Evolutionary conservation across 805 yeast species (phyloP), one percentile per base, ranked within the genome.

Genomic region (Sugiyamaella boreocaroliniensis): DNA sequence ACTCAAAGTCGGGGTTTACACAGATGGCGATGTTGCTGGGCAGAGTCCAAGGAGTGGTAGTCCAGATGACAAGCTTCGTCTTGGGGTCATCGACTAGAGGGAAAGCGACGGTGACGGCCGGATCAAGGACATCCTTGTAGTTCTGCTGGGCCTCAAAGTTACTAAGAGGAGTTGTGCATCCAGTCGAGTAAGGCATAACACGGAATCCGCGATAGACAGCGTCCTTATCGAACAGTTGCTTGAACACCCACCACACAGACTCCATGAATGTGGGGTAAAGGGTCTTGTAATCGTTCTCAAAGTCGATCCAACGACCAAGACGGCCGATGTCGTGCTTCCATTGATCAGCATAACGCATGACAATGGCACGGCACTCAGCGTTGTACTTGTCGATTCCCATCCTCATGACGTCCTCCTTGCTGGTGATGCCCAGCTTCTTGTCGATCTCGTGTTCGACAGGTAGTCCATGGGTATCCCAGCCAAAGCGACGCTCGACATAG

Each of bases 391-490:
- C 97, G 63, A 93, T 85, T 63, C 99, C 99, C 83, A 87, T 79
- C 51, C 80, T 80, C 85, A 89, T 81, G 54, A 93, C 99, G 67
- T 93, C 99, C 50, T 86, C 92, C 71, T 90, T 93, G 64, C 96
- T 86, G 52, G 85, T 83, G 72, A 93, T 89, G 40, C 95, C 95
- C 62, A 93, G 79, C 67, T 87, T 86, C 85, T 95, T 93, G 86
- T 93, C 99, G 64, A 93, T 93, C 71, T 92, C 97, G 70, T 93
- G 97, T 75, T 93, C 99, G 54, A 93, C 89, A 48, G 99, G 99
- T 59, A 93, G 81, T 53, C 99, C 99, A 70, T 93, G 99, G 52
- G 99, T 93, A 73, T 93, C 99, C 99, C 99, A 93, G 57, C 99
- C 99, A 60, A 93, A 93, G 65, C 98, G 81, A 74, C 99, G 87